Percentiles rank a stretch among this genome's conserved stretches.
Conservation (phyloP, 768 basidiomycete species). For the Tylopilus rubrobrunneus region DNA sequence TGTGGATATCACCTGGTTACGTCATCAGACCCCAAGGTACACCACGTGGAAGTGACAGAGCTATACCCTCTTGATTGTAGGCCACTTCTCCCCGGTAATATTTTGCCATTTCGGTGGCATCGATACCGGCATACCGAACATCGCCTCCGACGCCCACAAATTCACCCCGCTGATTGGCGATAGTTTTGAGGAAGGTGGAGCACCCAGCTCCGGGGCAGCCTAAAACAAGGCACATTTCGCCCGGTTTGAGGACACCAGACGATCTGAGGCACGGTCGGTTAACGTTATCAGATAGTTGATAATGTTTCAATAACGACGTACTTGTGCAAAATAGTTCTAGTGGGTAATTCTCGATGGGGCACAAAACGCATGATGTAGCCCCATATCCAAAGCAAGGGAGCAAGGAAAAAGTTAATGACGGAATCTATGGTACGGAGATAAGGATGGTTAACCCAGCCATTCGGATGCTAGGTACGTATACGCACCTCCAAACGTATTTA, state of each 20-base stretch:
- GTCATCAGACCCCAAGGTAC: background rate
- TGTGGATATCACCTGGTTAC: constrained; percentile 67
- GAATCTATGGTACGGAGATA: constrained; percentile 37
- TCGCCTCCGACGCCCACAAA: constrained; percentile 64
- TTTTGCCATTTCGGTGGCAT: constrained; percentile 70
- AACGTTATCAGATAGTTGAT: background rate
- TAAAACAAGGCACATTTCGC: constrained; percentile 84
- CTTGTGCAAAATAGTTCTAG: constrained; percentile 59
- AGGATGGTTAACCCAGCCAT: background rate
- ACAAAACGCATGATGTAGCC: constrained; percentile 38
- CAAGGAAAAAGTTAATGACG: constrained; percentile 48
- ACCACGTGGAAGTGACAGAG: background rate
- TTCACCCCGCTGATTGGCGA: constrained; percentile 70
- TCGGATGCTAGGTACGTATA: background rate
- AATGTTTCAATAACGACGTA: constrained; percentile 23
- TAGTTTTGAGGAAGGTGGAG: constrained; percentile 78
- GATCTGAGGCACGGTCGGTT: constrained; percentile 35
- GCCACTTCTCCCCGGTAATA: constrained; percentile 76
- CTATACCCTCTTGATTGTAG: constrained; percentile 69
- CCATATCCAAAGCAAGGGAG: constrained; percentile 49
- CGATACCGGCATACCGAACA: constrained; percentile 80
- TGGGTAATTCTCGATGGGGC: constrained; percentile 34
- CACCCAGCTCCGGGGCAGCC: constrained; percentile 86
- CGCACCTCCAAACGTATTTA: constrained; percentile 58
- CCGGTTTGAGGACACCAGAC: constrained; percentile 67